These are phyloP conservation scores for Oryza nivara DNA, from an alignment of 176 grass and related monocot species.

Conservation along the genomic window DNA sequence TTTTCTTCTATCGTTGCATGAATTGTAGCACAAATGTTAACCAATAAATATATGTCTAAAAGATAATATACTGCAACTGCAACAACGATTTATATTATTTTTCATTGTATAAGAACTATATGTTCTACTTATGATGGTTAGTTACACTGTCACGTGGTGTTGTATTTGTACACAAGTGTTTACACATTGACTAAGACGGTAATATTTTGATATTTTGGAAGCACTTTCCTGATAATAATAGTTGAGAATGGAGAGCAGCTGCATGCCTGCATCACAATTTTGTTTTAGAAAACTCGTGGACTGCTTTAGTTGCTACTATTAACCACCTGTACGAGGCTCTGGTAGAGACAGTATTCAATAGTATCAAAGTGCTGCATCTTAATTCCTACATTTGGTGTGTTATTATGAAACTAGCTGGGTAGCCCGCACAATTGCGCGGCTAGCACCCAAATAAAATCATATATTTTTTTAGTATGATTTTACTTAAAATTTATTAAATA, in stretches of 20 bases:
- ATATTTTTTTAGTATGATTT: no score
- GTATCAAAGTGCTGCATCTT: neutral
- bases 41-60: slow-evolving; percentile 7
- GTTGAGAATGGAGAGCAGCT: neutral
- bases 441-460: no score
- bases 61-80: neutral
- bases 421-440: no score
- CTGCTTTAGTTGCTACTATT: neutral
- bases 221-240: neutral
- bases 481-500: no score
- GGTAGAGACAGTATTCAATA: neutral
- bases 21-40: neutral
- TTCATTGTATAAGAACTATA: neutral
- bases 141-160: neutral
- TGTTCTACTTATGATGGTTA: neutral
- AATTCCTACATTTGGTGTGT: neutral
- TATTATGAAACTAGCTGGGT: neutral
- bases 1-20: neutral
- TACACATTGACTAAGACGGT: neutral
- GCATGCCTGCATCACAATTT: neutral
- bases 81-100: neutral
- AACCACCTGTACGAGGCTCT: neutral
- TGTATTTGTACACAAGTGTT: neutral
- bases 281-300: neutral
- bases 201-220: slow-evolving; percentile 4